These are phyloP conservation scores for Protomyces inouyei DNA, from an alignment of 1,139 yeast genomes.

Conservation along the genomic window DNA sequence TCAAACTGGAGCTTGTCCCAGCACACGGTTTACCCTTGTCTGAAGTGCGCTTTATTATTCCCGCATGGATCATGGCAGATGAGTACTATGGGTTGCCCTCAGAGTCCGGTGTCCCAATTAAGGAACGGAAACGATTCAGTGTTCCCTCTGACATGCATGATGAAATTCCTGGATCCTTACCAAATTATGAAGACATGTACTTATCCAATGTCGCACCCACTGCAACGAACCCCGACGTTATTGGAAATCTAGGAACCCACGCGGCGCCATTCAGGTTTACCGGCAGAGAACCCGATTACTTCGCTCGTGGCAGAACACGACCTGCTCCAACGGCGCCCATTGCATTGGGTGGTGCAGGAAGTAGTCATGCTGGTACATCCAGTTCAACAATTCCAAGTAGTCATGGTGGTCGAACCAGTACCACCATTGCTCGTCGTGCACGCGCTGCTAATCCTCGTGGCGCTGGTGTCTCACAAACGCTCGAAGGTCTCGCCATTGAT, in stretches of 20 bases:
- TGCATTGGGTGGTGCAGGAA: not conserved
- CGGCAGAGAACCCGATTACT: constrained; percentile 23
- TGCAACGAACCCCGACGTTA: not conserved
- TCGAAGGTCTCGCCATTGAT: not conserved
- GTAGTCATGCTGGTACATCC: not conserved
- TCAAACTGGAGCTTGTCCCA: constrained; percentile 16
- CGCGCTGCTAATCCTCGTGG: not conserved
- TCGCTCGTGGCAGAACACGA: constrained; percentile 8
- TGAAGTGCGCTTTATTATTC: constrained; percentile 15
- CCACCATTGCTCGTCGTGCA: not conserved
- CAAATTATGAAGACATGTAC: constrained; percentile 20
- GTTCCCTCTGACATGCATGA: constrained; percentile 14
- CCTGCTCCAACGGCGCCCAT: not conserved
- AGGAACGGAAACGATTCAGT: constrained; percentile 7
- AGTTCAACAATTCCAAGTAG: not conserved
- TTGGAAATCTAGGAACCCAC: constrained; percentile 15
- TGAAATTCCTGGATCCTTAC: constrained; percentile 21
- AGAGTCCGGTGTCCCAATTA: constrained; percentile 14
- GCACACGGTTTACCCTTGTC: constrained; percentile 3
- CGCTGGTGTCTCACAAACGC: not conserved
- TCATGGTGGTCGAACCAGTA: not conserved
- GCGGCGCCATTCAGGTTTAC: constrained; percentile 18
- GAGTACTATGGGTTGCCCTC: constrained; percentile 22
- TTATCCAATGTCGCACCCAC: constrained; percentile 9
- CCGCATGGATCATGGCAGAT: constrained; percentile 23